These are phyloP conservation scores for Yamadazyma dushanensis DNA, from an alignment of 1,139 yeast species.

Conservation along the genomic window DNA sequence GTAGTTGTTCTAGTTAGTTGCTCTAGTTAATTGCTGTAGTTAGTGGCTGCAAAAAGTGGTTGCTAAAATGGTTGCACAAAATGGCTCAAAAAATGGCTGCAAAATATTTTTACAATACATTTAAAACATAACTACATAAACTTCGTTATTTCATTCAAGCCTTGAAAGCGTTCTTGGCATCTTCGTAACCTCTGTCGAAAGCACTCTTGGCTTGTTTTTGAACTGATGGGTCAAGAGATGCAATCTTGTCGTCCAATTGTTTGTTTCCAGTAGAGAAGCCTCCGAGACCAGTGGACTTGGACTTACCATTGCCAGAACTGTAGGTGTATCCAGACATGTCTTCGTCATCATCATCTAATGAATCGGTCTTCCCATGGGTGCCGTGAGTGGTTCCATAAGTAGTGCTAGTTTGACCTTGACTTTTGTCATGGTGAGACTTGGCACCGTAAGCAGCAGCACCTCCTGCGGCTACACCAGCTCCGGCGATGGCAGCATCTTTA, in stretches of 20 bases:
- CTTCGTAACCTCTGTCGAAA: conserved; percentile 37
- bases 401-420: conserved; percentile 3
- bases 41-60: conserved; percentile 1
- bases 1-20: conserved; percentile 60
- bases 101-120: too few relatives aligned
- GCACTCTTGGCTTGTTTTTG: conserved; percentile 42
- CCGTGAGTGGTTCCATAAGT: conserved; percentile 1
- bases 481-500: conserved; percentile 16
- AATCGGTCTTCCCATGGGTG: conserved; percentile 9
- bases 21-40: neutral
- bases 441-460: conserved; percentile 14
- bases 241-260: conserved; percentile 33
- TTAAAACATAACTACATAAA: conserved; percentile 2
- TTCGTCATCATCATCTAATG: conserved; percentile 7
- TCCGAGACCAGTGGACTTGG: conserved; percentile 1
- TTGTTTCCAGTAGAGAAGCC: conserved; percentile 36
- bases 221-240: conserved; percentile 33
- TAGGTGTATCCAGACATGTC: conserved; percentile 8
- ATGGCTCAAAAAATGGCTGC: neutral
- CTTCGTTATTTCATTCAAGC: conserved; percentile 12
- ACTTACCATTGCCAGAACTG: conserved; percentile 5
- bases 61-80: too few relatives aligned
- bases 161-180: conserved; percentile 31
- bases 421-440: conserved; percentile 2
- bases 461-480: conserved; percentile 16